Evolutionary conservation across 2,329 filamentous ascomycete genomes (phyloP), one percentile per base, ranked within the genome.

Genomic region (Fusarium pseudocircinatum): DNA sequence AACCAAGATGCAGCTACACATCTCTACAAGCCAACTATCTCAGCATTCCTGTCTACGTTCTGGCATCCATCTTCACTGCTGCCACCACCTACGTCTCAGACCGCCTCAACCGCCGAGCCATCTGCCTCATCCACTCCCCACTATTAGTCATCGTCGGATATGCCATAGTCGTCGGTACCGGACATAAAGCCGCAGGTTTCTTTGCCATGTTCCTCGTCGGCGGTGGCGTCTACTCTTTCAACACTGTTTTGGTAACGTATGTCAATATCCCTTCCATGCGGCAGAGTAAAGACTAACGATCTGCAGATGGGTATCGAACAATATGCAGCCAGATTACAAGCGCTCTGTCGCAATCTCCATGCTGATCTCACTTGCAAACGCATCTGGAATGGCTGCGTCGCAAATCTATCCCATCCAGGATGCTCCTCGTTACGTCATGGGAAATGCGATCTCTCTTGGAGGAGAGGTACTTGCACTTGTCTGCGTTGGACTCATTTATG

Each of bases 271-370:
- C 16, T 9, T 5, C 34, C 16, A 36, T 4, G 16, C 16, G 8
- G 16, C 4, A 15, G 4, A 7, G 26, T 28, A 28, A 28, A 4
- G 26, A 36, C 34, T 37, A 18, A 77, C 84, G 39, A 0, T 83
- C 62, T 66, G 83, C 3, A 84, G 83, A 40, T 87, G 86, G 85
- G 74, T 87, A 9, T 85, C 84, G 26, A 85, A 85, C 47, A 87
- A 86, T 39, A 79, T 84, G 4, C 83, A 84, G 10, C 83, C 82
- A 4, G 85, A 87, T 47, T 86, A 85, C 75, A 82, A 85, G 32
- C 83, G 86, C 22, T 85, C 86, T 0, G 81, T 85, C 0, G 84
- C 82, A 7, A 82, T 87, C 16, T 85, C 85, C 0, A 76, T 85
- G 34, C 82, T 85, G 15, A 83, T 85, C 57, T 86, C 85, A 0